Evolutionary conservation across 2,329 filamentous ascomycete species (phyloP).

Genomic region (Periconia macrospinosa): DNA sequence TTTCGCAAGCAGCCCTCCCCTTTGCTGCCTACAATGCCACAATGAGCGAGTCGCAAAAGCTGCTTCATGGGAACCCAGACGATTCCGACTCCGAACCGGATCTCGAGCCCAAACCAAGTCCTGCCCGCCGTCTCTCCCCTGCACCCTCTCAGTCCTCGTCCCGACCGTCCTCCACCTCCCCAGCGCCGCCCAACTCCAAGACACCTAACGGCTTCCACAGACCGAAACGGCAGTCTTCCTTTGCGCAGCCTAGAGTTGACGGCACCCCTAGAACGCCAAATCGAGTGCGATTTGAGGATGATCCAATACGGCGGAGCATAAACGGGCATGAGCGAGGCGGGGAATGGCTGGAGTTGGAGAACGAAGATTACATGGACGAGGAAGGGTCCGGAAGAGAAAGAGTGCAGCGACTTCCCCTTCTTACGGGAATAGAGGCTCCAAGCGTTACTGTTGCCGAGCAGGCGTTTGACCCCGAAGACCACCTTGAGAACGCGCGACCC

Average conservation of each 20-base stretch:
- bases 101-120: conserved; percentile 1
- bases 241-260: conserved; percentile 50
- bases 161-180: conserved; percentile 32
- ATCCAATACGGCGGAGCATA: conserved; percentile 33
- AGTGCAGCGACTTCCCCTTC: conserved; percentile 65
- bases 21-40: conserved; percentile 32
- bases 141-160: conserved; percentile 28
- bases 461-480: conserved; percentile 58
- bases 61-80: conserved; percentile 36
- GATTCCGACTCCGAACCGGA: conserved; percentile 20
- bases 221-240: conserved; percentile 45
- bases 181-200: conserved; percentile 22
- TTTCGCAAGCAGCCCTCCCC: not conserved
- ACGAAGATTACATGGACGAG: conserved; percentile 62
- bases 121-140: conserved; percentile 19
- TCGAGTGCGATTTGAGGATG: conserved; percentile 71
- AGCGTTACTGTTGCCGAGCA: conserved; percentile 70
- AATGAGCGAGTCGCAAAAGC: conserved; percentile 44
- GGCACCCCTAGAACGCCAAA: conserved; percentile 67
- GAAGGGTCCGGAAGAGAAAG: conserved; percentile 44
- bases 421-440: conserved; percentile 83
- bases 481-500: conserved; percentile 67
- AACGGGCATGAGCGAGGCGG: conserved; percentile 30
- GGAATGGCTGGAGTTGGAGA: conserved; percentile 57
- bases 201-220: conserved; percentile 21